Evolutionary conservation across 2,329 filamentous ascomycete species (phyloP).

Genomic region (Penicillium sp.): DNA sequence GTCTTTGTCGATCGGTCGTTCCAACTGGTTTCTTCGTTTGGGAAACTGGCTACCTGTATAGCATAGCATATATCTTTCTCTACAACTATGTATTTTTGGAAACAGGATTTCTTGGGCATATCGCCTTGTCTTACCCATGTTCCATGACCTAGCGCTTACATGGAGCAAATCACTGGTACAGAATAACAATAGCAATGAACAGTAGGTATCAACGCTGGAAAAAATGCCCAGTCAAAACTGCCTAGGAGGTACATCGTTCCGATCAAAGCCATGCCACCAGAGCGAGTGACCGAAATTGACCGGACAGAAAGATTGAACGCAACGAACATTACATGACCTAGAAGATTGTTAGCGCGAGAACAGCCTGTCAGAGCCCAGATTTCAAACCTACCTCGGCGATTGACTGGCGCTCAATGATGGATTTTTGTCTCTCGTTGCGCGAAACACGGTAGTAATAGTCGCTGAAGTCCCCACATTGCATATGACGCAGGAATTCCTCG

Average conservation of each 20-base stretch:
- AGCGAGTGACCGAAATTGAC: neutral
- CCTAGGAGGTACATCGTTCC: neutral
- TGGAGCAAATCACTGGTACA: neutral
- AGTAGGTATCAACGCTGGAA: neutral
- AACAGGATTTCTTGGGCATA: slow-evolving; percentile 11
- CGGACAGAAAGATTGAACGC: neutral
- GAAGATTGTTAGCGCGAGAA: slow-evolving; percentile 6
- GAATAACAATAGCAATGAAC: neutral
- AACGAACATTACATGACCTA: slow-evolving; percentile 21
- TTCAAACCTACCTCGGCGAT: slow-evolving; percentile 46
- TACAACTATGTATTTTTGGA: slow-evolving; percentile 25
- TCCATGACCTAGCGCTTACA: neutral
- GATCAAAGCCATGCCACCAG: neutral
- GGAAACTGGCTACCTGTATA: slow-evolving; percentile 20
- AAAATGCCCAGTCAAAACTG: neutral
- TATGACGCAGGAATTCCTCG: slow-evolving; percentile 88
- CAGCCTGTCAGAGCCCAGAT: neutral
- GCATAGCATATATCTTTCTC: slow-evolving; percentile 25
- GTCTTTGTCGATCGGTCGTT: slow-evolving; percentile 10
- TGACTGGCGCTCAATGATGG: slow-evolving; percentile 67
- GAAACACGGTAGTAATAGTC: slow-evolving; percentile 88
- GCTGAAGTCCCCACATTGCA: slow-evolving; percentile 90
- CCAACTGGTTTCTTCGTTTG: slow-evolving; percentile 12
- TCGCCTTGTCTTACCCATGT: neutral
- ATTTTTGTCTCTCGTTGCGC: slow-evolving; percentile 80